Evolutionary conservation across 2,329 filamentous ascomycete species (phyloP).

Genomic region (Talaromyces sp.): DNA sequence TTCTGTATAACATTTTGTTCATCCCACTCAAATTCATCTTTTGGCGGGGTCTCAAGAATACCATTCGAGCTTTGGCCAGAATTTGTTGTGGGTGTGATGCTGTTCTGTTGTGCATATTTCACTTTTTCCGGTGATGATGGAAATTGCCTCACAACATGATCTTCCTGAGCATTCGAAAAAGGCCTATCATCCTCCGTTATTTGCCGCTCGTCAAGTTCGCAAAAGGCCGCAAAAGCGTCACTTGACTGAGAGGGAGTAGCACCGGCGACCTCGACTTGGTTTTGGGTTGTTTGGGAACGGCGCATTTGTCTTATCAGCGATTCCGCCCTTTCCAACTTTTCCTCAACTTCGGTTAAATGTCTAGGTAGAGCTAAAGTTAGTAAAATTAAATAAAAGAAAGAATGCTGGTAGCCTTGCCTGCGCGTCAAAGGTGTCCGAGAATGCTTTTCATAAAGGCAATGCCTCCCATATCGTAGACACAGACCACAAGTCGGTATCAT

Average conservation of each 20-base stretch:
- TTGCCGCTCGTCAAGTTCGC: neutral
- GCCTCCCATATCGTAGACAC: conserved; percentile 41
- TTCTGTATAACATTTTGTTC: conserved; percentile 20
- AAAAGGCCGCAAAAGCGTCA: neutral
- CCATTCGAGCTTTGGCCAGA: conserved; percentile 2
- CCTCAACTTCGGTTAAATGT: neutral
- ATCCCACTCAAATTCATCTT: conserved; percentile 49
- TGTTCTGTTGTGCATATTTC: neutral
- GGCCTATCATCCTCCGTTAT: neutral
- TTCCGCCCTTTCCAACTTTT: neutral
- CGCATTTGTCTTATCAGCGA: conserved; percentile 1
- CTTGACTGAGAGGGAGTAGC: neutral
- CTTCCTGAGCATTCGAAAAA: neutral
- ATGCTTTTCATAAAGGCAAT: conserved; percentile 47
- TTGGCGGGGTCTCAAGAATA: conserved; percentile 29
- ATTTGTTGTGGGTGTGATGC: neutral
- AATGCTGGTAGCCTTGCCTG: conserved; percentile 24
- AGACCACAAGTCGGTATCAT: conserved; percentile 35
- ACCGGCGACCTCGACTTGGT: neutral
- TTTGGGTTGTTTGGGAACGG: neutral
- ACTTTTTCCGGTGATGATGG: neutral
- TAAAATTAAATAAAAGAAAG: neutral
- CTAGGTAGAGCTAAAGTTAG: neutral
- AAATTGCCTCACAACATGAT: neutral
- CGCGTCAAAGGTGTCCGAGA: conserved; percentile 46